Base-by-base conservation (phyloP, 2,329 filamentous ascomycete genomes). In the Pseudocercospora macadamiae region DNA sequence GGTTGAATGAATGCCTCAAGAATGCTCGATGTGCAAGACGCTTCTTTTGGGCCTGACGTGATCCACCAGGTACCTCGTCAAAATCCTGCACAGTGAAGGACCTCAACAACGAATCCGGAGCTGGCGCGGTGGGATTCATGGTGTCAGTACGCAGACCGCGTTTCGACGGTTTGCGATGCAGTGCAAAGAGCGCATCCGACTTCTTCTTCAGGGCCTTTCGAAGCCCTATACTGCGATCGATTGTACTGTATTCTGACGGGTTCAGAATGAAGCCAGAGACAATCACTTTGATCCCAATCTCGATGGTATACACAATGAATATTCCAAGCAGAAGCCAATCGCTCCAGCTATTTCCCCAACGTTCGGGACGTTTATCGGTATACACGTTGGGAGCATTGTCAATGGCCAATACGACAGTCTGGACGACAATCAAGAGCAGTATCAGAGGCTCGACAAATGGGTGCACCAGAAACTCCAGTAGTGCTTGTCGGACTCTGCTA, bases 251-350 rank as follows among this genome's bases (percentile, higher is more conserved):
- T 71, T 97, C 93, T 7, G 86, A 80, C 1, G 95, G 90, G 71
- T 99, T 99, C 65, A 96, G 80, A 28, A 99, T 82, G 67, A 99
- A 89, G 0, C 95, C 96, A 0, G 95, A 99, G 0, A 99, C 96
- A 60, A 99, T 88, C 39, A 93, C 88, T 55, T 93, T 89, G 61
- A 90, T 86, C 55, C 89, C 79, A 32, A 96, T 83, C 74, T 99
- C 96, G 19, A 96, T 70, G 0, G 93, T 96, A 73, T 97, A 99
- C 51, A 99, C 84, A 58, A 89, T 80, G 73, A 99, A 99, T 4
- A 99, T 85, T 1, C 76, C 86, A 44, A 97, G 81, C 57, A 97
- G 84, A 21, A 88, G 86, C 81, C 87, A 96, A 73, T 97, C 91
- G 61, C 91, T 89, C 68, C 80, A 79, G 8, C 80, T 76, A 2